Base-by-base conservation (phyloP, 2,329 filamentous ascomycete species). In the Alternaria panax region DNA sequence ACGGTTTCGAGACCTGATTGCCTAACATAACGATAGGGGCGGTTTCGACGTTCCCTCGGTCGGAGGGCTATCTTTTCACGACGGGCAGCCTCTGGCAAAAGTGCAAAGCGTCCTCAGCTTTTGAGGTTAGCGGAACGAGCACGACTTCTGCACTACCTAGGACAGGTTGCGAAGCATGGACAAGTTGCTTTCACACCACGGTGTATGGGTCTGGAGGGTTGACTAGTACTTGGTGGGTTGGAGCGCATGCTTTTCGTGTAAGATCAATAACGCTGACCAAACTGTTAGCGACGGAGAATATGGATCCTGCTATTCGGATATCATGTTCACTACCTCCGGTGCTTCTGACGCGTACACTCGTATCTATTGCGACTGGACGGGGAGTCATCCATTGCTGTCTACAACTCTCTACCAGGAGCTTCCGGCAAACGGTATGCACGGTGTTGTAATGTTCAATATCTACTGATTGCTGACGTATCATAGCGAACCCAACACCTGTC, bases 351-450 rank as follows among this genome's bases (percentile, higher is more conserved):
- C 32, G 5, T 40, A 22, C 30, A 54, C 51, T 18, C 51, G 51
- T 27, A 54, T 54, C 11, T 54, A 54, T n/a, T 54, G 51, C 30
- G 51, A 54, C 20, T 54, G 51, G 41, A 54, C 51, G 12, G 51
- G 41, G n/a, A 18, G 30, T 11, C 51, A 54, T 38, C 11, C 25
- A 24, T 43, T 36, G 6, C n/a, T 54, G 28, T 36, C 41, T n/a
- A 54, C 28, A n/a, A 54, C 40, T 28, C 22, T 54, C 0, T 54
- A 54, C 24, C n/a, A 54, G 20, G 24, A 36, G 25, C 41, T 47
- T 38, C 51, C 51, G 9, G 24, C 22, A n/a, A 46, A 46, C 24
- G 51, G 51, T 54, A 54, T 14, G 41, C 27, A 14, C 11, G 22
- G n/a, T 25, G 8, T 8, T n/a, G 11, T 22, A 6, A 28, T 22